Evolutionary conservation across 2,329 filamentous ascomycete genomes (phyloP), one percentile per base, ranked within the genome.

Genomic region (Lachnellula occidentalis): DNA sequence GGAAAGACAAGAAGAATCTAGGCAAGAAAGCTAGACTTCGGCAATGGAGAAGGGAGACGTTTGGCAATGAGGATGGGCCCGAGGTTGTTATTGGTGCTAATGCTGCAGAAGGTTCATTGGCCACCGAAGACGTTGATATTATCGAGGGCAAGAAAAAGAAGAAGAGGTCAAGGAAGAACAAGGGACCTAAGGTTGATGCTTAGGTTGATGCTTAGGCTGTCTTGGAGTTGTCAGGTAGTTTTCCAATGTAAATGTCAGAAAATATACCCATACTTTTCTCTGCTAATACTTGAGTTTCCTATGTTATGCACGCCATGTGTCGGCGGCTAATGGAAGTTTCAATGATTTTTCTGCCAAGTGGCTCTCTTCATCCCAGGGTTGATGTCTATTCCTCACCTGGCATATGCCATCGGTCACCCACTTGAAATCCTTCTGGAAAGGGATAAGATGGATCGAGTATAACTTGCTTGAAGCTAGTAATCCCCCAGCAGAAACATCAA

Each of bases 11-110:
- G 74, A 96, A 95, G 78, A 81, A 82, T 64, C 78, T 97, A 31
- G 88, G 90, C 61, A 99, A 97, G 81, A 97, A 97, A 76, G 90
- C 89, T 7, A 80, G 92, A 19, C 76, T 99, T 57, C 78, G 91
- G 67, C 82, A 96, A 73, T 99, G 94, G 94, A 83, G 83, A 48
- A 75, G 78, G 57, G 82, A 85, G 52, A 79, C 78, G 15, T 87
- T 86, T 67, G 83, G 83, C 17, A 70, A 69, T 45, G 81, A 70
- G 48, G 66, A 72, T 50, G 70, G 69, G 1, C 69, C 71, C 9
- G 69, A 71, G 51, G 63, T 68, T 42, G 54, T 61, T 17, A 62
- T 66, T 61, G 61, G 59, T 9, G 46, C 46, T 41, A 50, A 53
- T 17, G 58, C 47, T 45, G 59, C 55, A n/a, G 59, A 64, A 19